Percentiles rank a stretch among this genome's conserved stretches.
Evolutionary conservation across 2,329 filamentous ascomycete genomes (phyloP).

Genomic region (Coniochaeta sp.): DNA sequence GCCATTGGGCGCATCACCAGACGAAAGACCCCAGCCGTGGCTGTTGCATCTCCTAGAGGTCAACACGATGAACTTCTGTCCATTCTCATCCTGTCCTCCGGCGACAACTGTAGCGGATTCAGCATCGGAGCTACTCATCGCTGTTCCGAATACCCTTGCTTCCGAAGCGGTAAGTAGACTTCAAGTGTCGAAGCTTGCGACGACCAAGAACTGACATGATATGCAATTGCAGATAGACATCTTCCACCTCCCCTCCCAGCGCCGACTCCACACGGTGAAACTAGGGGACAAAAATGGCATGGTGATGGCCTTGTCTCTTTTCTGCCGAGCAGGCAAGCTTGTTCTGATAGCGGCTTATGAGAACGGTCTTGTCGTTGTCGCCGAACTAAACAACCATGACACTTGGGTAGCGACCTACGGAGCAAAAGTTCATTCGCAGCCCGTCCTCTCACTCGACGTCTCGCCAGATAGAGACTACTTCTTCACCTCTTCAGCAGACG

Average conservation of each 20-base stretch:
- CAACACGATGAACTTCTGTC: constrained; percentile 93
- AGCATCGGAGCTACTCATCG: constrained; percentile 52
- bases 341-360: constrained; percentile 76
- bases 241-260: constrained; percentile 70
- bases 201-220: constrained; percentile 4
- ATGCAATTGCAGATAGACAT: constrained; percentile 57
- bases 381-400: constrained; percentile 38
- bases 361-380: constrained; percentile 67
- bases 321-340: constrained; percentile 41
- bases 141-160: constrained; percentile 70
- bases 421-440: constrained; percentile 65
- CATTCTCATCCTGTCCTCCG: constrained; percentile 56
- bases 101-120: not conserved
- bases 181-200: not conserved
- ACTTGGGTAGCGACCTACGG: constrained; percentile 51
- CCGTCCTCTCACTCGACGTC: constrained; percentile 67
- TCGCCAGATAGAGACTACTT: constrained; percentile 48
- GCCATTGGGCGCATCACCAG: constrained; percentile 56
- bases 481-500: constrained; percentile 76
- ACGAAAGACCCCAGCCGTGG: constrained; percentile 62
- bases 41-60: constrained; percentile 76
- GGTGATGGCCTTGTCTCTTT: constrained; percentile 74
- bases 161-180: constrained; percentile 56
- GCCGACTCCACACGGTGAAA: constrained; percentile 53
- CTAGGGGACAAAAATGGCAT: constrained; percentile 58